Percentiles rank a stretch among this genome's conserved stretches.
These are phyloP conservation scores for Penicillium nordicum DNA, from an alignment of 2,329 filamentous ascomycete species.

Conservation along the genomic window DNA sequence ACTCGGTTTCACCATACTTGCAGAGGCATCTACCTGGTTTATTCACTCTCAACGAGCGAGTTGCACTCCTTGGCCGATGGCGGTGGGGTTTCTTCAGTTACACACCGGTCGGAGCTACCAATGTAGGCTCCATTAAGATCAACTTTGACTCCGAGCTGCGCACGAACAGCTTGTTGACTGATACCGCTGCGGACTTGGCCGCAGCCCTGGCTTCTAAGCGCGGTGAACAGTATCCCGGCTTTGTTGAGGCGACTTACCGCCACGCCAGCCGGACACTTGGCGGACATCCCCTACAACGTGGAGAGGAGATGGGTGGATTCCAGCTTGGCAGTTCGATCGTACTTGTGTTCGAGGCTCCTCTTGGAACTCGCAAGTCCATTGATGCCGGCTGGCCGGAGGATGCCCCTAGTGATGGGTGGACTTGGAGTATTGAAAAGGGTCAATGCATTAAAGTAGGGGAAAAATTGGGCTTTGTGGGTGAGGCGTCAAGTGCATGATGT, in stretches of 20 bases:
- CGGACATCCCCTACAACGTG: conserved; percentile 77
- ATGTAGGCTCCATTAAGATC: conserved; percentile 93
- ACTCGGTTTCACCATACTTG: conserved; percentile 90
- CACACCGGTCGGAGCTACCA: conserved; percentile 92
- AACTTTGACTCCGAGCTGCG: conserved; percentile 95
- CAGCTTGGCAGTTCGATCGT: conserved; percentile 93
- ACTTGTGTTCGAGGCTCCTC: conserved; percentile 90
- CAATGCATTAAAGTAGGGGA: conserved; percentile 87
- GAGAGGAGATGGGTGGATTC: conserved; percentile 98
- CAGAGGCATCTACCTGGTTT: conserved; percentile 88
- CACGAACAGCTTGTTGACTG: conserved; percentile 86
- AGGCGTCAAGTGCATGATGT: conserved; percentile 6
- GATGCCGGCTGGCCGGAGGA: conserved; percentile 60
- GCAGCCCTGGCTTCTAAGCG: conserved; percentile 72
- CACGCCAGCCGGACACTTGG: conserved; percentile 71
- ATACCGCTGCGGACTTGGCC: conserved; percentile 83
- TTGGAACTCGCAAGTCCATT: conserved; percentile 54
- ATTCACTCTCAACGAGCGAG: conserved; percentile 94
- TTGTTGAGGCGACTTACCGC: conserved; percentile 84
- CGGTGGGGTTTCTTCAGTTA: conserved; percentile 97
- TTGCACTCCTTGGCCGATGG: conserved; percentile 91
- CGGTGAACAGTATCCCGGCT: conserved; percentile 84
- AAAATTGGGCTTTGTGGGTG: conserved; percentile 68
- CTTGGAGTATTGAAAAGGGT: conserved; percentile 82
- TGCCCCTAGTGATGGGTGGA: conserved; percentile 66